Evolutionary conservation across 352 stramenopile species (phyloP), one percentile per base, ranked within the genome.

Genomic region (Phytophthora hybrid): DNA sequence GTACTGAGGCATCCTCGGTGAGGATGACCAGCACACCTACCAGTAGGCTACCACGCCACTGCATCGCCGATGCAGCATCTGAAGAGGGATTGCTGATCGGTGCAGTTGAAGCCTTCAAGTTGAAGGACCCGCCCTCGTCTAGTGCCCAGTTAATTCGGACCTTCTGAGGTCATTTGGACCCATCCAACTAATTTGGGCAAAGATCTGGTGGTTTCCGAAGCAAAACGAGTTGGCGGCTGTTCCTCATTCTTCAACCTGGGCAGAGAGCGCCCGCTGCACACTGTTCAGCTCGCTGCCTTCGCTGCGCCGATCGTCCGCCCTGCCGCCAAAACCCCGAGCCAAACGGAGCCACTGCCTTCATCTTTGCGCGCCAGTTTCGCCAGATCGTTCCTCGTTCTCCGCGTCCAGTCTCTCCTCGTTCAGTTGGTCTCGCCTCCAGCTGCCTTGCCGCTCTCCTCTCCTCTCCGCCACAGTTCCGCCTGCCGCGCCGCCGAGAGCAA

Each of bases 341-440:
- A 55, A n/a, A n/a, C n/a, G n/a, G n/a, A n/a, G n/a, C n/a, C n/a
- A 6, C 29, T 31, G 49, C 49, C n/a, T 55, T 55, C 49, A 31
- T 55, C 49, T 56, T 44, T 47, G 37, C 23, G 58, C 44, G 37
- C 57, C 59, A 56, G 59, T 65, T 63, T 57, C 58, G 58, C 34
- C 63, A 57, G 39, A 73, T 73, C 69, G 57, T 57, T 49, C 18
- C n/a, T 46, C 63, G 63, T 61, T 73, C 54, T 74, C 59, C 34
- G n/a, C 51, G 68, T 64, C 69, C 69, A 68, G 51, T 51, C 44
- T 76, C 69, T 76, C 64, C 71, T 61, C 66, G 41, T 49, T 62
- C 59, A 41, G 23, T 66, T 71, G 67, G 57, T 71, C 47, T 69
- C 51, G 14, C 10, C 18, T 19, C 34, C 63, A 73, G 55, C 69